A percentile compares a stretch with the other conserved stretches of the same genome.
phyloP scores from a whole-genome alignment of 2,329 filamentous ascomycete genomes.

The Shiraia sp. region DNA sequence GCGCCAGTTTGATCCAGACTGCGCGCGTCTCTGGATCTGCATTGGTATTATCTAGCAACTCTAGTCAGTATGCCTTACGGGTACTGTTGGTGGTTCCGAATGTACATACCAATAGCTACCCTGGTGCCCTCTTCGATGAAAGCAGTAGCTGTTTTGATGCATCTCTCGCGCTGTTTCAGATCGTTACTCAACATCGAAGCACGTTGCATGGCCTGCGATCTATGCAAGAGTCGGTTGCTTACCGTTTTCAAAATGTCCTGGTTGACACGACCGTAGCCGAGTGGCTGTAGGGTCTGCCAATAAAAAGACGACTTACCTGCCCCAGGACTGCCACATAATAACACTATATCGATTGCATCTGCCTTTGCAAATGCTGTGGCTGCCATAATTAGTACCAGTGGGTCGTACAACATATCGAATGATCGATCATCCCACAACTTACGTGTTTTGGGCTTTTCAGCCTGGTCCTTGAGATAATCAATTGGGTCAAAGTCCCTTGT shows the following conservation, averaged over 20 bases:
- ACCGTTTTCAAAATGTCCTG: constrained; percentile 84
- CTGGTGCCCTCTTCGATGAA: constrained; percentile 67
- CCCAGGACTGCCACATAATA: constrained; percentile 87
- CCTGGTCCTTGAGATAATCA: constrained; percentile 30
- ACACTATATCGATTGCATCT: constrained; percentile 71
- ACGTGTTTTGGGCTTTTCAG: constrained; percentile 35
- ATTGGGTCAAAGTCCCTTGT: constrained; percentile 71
- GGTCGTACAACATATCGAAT: constrained; percentile 12
- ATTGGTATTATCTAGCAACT: constrained; percentile 85
- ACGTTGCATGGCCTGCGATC: no score
- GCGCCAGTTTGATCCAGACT: constrained; percentile 78
- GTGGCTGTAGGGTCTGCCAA: constrained; percentile 73
- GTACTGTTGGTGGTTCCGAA: constrained; percentile 18
- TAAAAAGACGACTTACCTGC: constrained; percentile 93
- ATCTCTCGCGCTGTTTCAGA: constrained; percentile 59
- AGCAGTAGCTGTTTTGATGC: constrained; percentile 71
- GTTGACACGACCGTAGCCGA: constrained; percentile 84
- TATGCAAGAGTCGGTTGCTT: no score
- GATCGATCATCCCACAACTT: constrained; percentile 27
- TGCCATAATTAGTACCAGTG: constrained; percentile 21
- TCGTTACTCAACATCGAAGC: constrained; percentile 36
- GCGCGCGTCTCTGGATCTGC: constrained; percentile 75
- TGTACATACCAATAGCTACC: constrained; percentile 73
- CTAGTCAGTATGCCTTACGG: constrained; percentile 20
- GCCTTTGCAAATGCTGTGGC: constrained; percentile 58